phyloP scores from a whole-genome alignment of 176 grass and related monocot species.

The Leersia perrieri region DNA sequence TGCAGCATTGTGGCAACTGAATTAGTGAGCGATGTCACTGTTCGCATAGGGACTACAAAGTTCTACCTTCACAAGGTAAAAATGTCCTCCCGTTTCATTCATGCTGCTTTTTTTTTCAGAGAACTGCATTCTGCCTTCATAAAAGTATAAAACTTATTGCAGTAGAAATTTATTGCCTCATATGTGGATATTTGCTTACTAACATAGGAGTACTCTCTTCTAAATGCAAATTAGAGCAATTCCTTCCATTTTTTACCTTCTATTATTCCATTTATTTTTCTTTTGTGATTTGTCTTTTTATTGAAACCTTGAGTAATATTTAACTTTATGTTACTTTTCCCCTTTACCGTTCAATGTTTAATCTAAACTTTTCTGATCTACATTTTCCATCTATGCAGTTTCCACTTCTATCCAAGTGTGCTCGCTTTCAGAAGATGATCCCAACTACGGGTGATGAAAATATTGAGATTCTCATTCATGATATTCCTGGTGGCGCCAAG shows the following conservation, averaged over 20 bases:
- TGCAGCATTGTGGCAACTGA: conserved; percentile 77
- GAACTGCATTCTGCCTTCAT: not conserved
- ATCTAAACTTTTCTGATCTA: not conserved
- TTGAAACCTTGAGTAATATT: not conserved
- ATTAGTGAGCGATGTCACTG: conserved; percentile 65
- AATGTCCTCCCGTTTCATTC: conserved; percentile 10
- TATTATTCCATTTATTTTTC: not conserved
- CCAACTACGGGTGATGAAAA: conserved; percentile 56
- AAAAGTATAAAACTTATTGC: not conserved
- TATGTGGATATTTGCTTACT: not conserved
- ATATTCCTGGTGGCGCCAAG: conserved; percentile 84
- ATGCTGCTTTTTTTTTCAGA: not conserved
- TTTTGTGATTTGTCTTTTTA: not conserved
- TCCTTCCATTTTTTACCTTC: too few species aligned
- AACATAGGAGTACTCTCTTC: not conserved
- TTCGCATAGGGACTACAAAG: conserved; percentile 69
- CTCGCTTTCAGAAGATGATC: conserved; percentile 77
- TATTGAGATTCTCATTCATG: conserved; percentile 66
- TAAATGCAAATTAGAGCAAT: not conserved
- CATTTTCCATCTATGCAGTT: conserved; percentile 53
- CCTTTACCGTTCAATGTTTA: not conserved
- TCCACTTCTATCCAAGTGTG: conserved; percentile 86
- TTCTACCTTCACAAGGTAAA: conserved; percentile 96
- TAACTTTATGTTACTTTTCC: not conserved
- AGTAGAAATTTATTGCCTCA: not conserved